A percentile compares a stretch with the other conserved stretches of the same genome.
phyloP scores from a whole-genome alignment of 306 rosid genomes.

The Castanea crenata region DNA sequence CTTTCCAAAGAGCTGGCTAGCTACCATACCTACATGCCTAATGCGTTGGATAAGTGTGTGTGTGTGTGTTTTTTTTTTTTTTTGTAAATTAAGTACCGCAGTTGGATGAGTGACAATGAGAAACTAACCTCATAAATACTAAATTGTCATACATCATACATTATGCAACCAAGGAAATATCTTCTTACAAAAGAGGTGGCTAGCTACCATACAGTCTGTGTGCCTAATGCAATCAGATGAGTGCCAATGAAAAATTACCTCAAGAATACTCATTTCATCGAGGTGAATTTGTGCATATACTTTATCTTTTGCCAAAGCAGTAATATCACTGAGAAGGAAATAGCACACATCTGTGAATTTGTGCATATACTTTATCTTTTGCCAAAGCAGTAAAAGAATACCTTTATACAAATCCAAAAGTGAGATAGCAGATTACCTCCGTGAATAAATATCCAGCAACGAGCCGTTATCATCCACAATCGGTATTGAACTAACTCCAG shows the following conservation, averaged over 20 bases:
- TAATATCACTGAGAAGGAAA: conserved; percentile 66
- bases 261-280: conserved; percentile 63
- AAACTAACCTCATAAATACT: too few relatives aligned
- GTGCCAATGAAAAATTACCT: conserved; percentile 45
- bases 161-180: not conserved
- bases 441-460: conserved; percentile 73
- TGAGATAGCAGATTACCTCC: conserved; percentile 47
- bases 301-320: conserved; percentile 86
- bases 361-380: too few relatives aligned
- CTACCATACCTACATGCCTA: too few relatives aligned
- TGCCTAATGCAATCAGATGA: not conserved
- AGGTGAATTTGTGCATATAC: conserved; percentile 70
- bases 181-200: not conserved
- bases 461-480: conserved; percentile 75
- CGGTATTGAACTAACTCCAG: conserved; percentile 80
- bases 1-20: too few relatives aligned
- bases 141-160: too few relatives aligned
- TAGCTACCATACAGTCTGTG: not conserved
- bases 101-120: too few relatives aligned
- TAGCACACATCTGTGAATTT: conserved; percentile 10
- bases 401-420: not conserved
- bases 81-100: too few relatives aligned
- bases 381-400: not conserved
- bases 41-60: too few relatives aligned
- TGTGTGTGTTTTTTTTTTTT: too few relatives aligned